phyloP scores from a whole-genome alignment of 768 basidiomycete genomes.

The Gymnopilus junonius region DNA sequence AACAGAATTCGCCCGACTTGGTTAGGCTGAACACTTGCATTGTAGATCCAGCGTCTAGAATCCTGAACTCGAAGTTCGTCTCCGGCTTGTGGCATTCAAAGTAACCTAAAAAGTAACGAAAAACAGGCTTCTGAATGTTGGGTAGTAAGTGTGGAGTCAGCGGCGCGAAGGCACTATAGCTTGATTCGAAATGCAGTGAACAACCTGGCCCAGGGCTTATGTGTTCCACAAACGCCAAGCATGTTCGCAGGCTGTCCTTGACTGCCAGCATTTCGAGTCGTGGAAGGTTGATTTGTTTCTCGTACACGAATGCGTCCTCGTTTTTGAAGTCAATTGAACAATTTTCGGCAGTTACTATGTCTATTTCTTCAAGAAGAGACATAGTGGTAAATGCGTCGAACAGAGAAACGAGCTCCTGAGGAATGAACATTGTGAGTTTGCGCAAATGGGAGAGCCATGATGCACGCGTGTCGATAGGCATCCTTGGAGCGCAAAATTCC shows the following conservation, averaged over 20 bases:
- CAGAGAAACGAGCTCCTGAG: background rate
- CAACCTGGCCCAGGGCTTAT: background rate
- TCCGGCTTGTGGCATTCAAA: background rate
- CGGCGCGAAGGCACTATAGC: background rate
- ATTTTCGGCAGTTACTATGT: background rate
- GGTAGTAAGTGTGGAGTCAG: background rate
- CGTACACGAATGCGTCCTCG: background rate
- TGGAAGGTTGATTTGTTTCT: background rate
- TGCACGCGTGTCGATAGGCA: background rate
- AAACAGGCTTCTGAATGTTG: background rate
- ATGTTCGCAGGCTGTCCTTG: background rate
- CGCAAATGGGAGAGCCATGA: background rate
- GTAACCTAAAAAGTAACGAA: background rate
- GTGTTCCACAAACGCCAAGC: background rate
- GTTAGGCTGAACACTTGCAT: background rate
- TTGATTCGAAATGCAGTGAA: background rate
- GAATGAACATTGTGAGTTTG: background rate
- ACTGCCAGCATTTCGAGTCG: background rate
- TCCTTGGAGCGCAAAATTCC: background rate
- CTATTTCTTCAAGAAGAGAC: background rate
- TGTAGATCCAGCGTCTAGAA: background rate
- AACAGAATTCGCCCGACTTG: background rate
- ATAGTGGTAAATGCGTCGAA: background rate
- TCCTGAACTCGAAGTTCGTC: background rate
- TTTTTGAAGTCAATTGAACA: background rate